Evolutionary conservation across 495 filamentous ascomycete species (phyloP).

Genomic region (Parachaetomium inaequale): DNA sequence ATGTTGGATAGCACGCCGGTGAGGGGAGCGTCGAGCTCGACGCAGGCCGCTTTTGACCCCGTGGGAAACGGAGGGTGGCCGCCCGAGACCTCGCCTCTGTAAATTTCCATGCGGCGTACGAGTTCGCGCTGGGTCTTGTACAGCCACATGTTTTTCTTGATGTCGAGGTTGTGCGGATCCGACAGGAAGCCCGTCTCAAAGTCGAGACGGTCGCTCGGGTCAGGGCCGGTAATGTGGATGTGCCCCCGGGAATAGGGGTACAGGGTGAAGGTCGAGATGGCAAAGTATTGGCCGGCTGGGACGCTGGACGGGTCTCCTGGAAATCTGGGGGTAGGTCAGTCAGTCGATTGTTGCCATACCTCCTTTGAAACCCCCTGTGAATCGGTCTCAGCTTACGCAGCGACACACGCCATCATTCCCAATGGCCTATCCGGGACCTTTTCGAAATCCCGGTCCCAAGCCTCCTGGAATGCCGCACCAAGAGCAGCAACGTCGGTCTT

Average conservation of each 20-base stretch:
- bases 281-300: neutral
- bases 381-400: no score
- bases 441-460: constrained; percentile 48
- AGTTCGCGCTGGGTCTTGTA: constrained; percentile 58
- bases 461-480: constrained; percentile 37
- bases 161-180: constrained; percentile 40
- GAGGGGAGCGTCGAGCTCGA: constrained; percentile 7
- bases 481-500: constrained; percentile 40
- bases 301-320: neutral
- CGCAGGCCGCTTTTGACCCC: constrained; percentile 39
- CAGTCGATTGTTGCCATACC: no score
- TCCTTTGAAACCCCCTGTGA: no score
- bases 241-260: constrained; percentile 57
- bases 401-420: no score
- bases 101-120: constrained; percentile 49
- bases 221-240: constrained; percentile 51
- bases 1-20: constrained; percentile 20
- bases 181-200: constrained; percentile 47
- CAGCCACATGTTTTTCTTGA: constrained; percentile 46
- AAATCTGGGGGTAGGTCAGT: no score
- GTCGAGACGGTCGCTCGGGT: constrained; percentile 32
- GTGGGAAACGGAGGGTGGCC: constrained; percentile 51
- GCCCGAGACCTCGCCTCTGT: constrained; percentile 48
- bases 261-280: constrained; percentile 36
- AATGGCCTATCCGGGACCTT: constrained; percentile 10